A percentile compares a stretch with the other conserved stretches of the same genome.
These are phyloP conservation scores for Suillus hirtellus DNA, from an alignment of 768 basidiomycete species.

Conservation along the genomic window DNA sequence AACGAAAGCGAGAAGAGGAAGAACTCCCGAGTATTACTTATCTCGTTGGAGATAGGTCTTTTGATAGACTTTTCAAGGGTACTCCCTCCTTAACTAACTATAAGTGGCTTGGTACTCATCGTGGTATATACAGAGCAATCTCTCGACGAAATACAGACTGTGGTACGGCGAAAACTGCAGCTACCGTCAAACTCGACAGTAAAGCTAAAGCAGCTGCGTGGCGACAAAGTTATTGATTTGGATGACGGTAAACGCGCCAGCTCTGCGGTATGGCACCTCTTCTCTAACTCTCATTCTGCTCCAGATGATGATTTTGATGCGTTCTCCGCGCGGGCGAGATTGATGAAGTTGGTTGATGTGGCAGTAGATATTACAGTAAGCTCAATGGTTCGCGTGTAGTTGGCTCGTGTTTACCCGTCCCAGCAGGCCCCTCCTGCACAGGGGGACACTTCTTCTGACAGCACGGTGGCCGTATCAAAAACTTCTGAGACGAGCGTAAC, in stretches of 20 bases:
- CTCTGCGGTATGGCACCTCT: neutral
- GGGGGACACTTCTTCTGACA: neutral
- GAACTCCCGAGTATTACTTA: slow-evolving; percentile 37
- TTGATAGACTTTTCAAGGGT: slow-evolving; percentile 47
- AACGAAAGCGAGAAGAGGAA: slow-evolving; percentile 27
- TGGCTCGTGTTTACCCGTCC: neutral
- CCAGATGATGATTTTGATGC: slow-evolving; percentile 82
- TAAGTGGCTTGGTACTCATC: slow-evolving; percentile 11
- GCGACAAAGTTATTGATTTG: slow-evolving; percentile 58
- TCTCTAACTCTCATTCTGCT: slow-evolving; percentile 5
- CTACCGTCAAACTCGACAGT: slow-evolving; percentile 40
- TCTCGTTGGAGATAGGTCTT: slow-evolving; percentile 34
- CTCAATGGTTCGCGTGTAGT: neutral
- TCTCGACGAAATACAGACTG: slow-evolving; percentile 54
- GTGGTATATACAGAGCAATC: slow-evolving; percentile 50
- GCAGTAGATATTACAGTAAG: slow-evolving; percentile 16
- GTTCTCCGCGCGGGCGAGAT: slow-evolving; percentile 50
- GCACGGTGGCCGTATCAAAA: neutral
- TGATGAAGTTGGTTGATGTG: slow-evolving; percentile 40
- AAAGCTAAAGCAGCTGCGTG: slow-evolving; percentile 53
- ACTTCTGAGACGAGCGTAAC: neutral
- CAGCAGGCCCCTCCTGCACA: slow-evolving; percentile 17
- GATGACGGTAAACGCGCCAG: slow-evolving; percentile 59
- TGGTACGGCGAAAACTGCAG: slow-evolving; percentile 62
- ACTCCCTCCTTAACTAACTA: slow-evolving; percentile 1